Base-by-base conservation (phyloP, 306 rosid genomes). In the Fragaria nilgerrensis region DNA sequence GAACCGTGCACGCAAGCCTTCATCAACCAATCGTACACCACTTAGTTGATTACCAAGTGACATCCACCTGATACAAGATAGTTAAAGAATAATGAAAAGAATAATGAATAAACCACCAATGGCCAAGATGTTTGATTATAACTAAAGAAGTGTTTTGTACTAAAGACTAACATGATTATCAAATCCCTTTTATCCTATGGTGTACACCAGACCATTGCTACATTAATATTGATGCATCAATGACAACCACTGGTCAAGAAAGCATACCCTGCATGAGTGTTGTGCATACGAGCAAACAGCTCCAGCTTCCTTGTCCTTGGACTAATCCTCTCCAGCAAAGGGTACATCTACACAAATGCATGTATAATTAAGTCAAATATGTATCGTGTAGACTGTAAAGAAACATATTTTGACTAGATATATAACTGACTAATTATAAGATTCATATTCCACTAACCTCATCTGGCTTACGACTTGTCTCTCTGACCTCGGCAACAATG, bases 241-340 rank as follows among this genome's bases (percentile, higher is more conserved):
- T 19, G 39, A 52, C 69, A 68, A 56, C 36, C 47, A 49, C 13
- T 27, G 71, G 78, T 20, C 22, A 53, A 69, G 81, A 80, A 81
- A 86, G 74, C 86, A 75, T 78, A 96, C 98, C 99, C 99, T 58
- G 99, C 93, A 80, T 96, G 98, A 81, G 99, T 96, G 83, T 96
- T 96, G 94, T 96, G 99, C 99, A 96, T 96, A 52, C 97, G 97
- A 48, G 99, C 99, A 86, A 96, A 96, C 75, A 96, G 79, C 75
- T 96, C 99, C 59, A 96, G 90, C 87, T 92, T 96, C 76, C 99
- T 96, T 70, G 99, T 96, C 84, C 97, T 89, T 9, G 99, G 99
- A 87, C 99, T 96, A 76, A 96, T 90, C 86, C 99, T 87, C 87
- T 92, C 99, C 86, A 96, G 89, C 96, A 96, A 65, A 64, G 96